Conservation (phyloP, 257 asterid genomes). For the Paulownia fortunei region DNA sequence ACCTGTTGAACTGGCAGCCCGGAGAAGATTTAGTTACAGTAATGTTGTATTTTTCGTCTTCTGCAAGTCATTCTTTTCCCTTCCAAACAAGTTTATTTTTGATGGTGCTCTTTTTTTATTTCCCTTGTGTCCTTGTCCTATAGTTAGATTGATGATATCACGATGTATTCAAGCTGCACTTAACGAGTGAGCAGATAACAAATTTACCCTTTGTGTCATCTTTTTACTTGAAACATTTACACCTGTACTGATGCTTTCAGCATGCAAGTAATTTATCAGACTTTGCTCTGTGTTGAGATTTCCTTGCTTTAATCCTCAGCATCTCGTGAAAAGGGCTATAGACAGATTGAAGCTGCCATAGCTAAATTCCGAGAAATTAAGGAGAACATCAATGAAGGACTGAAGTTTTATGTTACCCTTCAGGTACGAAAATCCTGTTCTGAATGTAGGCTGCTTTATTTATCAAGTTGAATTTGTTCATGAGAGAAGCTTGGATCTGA, state of each 20-base stretch:
- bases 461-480: background rate
- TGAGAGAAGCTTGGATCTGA: conserved; percentile 15
- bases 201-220: background rate
- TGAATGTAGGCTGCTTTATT: conserved; percentile 23
- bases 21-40: background rate
- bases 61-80: background rate
- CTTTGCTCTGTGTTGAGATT: conserved; percentile 28
- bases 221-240: conserved; percentile 8
- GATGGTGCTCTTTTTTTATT: background rate
- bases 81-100: background rate
- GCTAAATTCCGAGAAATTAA: conserved; percentile 86
- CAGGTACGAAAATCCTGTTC: conserved; percentile 60
- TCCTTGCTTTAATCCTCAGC: conserved; percentile 59
- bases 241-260: background rate
- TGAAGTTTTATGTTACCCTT: conserved; percentile 92
- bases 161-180: conserved; percentile 9
- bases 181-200: background rate
- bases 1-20: background rate
- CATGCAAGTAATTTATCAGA: background rate
- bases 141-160: background rate
- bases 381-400: conserved; percentile 94
- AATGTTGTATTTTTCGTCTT: background rate
- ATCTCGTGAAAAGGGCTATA: conserved; percentile 86
- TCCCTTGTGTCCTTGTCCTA: conserved; percentile 6
- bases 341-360: conserved; percentile 96